Evolutionary conservation across 129 eudicot species (phyloP), one percentile per base, ranked within the genome.

Genomic region (Scalesia atractyloides): DNA sequence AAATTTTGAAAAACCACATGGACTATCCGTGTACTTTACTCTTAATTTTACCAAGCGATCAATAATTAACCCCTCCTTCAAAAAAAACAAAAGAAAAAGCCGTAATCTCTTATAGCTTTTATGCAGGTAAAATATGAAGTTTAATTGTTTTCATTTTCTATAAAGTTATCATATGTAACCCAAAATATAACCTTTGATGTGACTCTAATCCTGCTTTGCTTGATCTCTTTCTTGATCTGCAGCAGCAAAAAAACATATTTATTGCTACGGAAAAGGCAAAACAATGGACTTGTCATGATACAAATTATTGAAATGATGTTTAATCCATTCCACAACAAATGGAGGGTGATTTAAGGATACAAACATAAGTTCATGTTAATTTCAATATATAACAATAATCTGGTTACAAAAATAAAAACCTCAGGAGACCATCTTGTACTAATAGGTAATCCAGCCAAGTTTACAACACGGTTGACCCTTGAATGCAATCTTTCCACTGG

Each of bases 341-440:
- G 30, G 30, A 24, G 30, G 2, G 30, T 24, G 30, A 24, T 24
- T 24, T 18, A 36, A 5, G 34, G 24, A 39, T 10, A 41, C 33
- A 39, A 57, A 57, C 37, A 3, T 61, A 61, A 0, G 13, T 34
- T 34, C 15, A 33, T 34, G 47, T n/a, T 61, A 14, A n/a, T 34
- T 60, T 62, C 47, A 62, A 15, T 33, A 62, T 15, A 34, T 7
- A 17, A 60, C 5, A 26, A 60, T 60, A 36, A 69, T 9, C 14
- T 30, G 59, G 57, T 49, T 69, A 72, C 68, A 24, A 24, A 24
- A 24, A 24, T 24, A 24, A 24, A 47, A 67, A 94, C 98, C 96
- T 94, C 96, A 24, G 97, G 84, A 24, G 99, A 88, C 99, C 99
- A 95, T 91, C 99, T 95, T 60, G 96, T 90, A 70, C 97, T 95